Percentiles rank a stretch among this genome's conserved stretches.
These are phyloP conservation scores for Saccharomyces kudriavzevii DNA, from an alignment of 805 yeast species.

Conservation along the genomic window DNA sequence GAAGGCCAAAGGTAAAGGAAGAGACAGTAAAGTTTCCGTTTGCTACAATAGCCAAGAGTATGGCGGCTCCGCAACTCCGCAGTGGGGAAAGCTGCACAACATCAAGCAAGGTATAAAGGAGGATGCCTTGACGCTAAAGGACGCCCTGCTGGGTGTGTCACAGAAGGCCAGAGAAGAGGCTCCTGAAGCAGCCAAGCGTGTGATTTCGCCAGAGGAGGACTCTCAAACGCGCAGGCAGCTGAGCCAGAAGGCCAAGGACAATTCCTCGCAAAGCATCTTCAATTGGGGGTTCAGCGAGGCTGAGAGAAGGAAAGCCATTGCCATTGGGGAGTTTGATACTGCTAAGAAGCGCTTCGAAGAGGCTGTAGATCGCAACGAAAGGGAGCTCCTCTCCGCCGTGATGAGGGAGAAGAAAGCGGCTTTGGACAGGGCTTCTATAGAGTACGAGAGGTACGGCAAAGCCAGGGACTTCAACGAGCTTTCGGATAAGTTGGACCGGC, in stretches of 20 bases:
- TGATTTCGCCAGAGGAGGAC: slow-evolving; percentile 2
- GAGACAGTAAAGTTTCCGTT: background rate
- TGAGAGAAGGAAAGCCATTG: slow-evolving; percentile 24
- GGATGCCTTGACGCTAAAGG: slow-evolving; percentile 9
- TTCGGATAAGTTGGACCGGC: slow-evolving; percentile 19
- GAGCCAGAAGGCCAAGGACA: slow-evolving; percentile 11
- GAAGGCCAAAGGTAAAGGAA: background rate
- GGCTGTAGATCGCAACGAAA: slow-evolving; percentile 3
- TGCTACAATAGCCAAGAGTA: slow-evolving; percentile 3
- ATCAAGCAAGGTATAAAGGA: slow-evolving; percentile 9
- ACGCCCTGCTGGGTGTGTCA: slow-evolving; percentile 8
- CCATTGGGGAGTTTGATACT: slow-evolving; percentile 24
- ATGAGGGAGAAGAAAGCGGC: slow-evolving; percentile 13
- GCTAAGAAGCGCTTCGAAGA: slow-evolving; percentile 23
- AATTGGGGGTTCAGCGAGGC: slow-evolving; percentile 26
- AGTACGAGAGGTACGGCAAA: slow-evolving; percentile 13
- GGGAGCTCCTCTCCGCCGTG: slow-evolving; percentile 1
- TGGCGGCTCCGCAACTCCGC: background rate
- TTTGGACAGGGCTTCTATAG: slow-evolving; percentile 16
- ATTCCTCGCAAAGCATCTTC: slow-evolving; percentile 18
- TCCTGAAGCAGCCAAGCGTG: background rate
- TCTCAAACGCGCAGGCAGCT: slow-evolving; percentile 7
- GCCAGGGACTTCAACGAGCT: slow-evolving; percentile 21
- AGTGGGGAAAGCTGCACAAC: background rate
- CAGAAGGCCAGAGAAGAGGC: slow-evolving; percentile 1